Conservation (phyloP, 2,329 filamentous ascomycete species). For the Colletotrichum euphorbiae region DNA sequence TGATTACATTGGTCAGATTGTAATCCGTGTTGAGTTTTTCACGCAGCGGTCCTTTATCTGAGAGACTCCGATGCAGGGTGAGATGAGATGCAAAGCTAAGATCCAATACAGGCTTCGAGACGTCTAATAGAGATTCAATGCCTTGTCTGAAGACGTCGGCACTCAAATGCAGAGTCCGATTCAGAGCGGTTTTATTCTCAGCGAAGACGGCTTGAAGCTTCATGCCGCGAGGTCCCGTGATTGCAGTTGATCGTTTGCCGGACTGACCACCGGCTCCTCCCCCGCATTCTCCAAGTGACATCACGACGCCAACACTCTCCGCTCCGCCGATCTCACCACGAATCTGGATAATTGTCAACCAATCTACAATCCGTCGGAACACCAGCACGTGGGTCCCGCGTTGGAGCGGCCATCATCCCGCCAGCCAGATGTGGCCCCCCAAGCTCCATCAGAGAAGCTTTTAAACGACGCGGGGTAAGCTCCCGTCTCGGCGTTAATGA, state of each 20-base stretch:
- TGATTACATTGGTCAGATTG: no score
- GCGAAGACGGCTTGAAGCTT: neutral
- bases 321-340: constrained; percentile 15
- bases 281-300: constrained; percentile 34
- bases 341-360: no score
- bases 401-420: constrained; percentile 24
- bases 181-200: no score
- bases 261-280: constrained; percentile 21
- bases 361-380: no score
- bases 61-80: no score
- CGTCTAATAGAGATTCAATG: no score
- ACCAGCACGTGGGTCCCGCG: constrained; percentile 6
- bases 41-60: no score
- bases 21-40: no score
- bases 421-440: neutral
- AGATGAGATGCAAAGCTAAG: no score
- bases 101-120: no score
- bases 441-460: neutral
- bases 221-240: neutral
- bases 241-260: neutral
- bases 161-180: neutral
- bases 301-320: constrained; percentile 11
- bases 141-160: neutral
- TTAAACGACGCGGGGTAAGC: constrained; percentile 28
- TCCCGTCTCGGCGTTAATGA: constrained; percentile 1